Percentiles rank a stretch among this genome's conserved stretches.
Conservation (phyloP, 1,284 basidiomycete genomes). For the Gomphus sp. region DNA sequence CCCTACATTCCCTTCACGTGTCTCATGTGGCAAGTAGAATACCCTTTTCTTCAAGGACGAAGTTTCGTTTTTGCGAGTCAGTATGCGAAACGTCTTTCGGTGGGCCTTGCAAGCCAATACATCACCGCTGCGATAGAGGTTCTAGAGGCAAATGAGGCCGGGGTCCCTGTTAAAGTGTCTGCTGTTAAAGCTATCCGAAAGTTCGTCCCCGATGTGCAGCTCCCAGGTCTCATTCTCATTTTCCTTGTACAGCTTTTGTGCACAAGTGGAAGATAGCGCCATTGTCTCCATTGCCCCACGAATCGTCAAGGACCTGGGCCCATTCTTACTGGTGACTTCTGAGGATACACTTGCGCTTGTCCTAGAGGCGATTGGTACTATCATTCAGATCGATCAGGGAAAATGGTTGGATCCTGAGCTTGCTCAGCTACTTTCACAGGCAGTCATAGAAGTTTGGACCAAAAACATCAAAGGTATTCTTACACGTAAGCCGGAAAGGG, state of each 20-base stretch:
- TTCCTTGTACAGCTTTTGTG: slow-evolving; percentile 48
- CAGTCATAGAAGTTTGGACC: slow-evolving; percentile 71
- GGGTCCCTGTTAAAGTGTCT: slow-evolving; percentile 85
- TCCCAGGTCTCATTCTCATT: not conserved
- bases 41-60: slow-evolving; percentile 88
- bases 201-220: slow-evolving; percentile 33
- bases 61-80: slow-evolving; percentile 93
- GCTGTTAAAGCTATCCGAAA: slow-evolving; percentile 89
- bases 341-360: slow-evolving; percentile 90
- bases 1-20: not conserved
- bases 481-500: not conserved
- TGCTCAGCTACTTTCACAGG: slow-evolving; percentile 54
- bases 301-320: slow-evolving; percentile 78
- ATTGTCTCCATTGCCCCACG: slow-evolving; percentile 60
- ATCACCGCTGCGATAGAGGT: slow-evolving; percentile 80
- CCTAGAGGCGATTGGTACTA: slow-evolving; percentile 75
- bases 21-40: slow-evolving; percentile 36
- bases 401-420: slow-evolving; percentile 59
- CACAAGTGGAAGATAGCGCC: slow-evolving; percentile 47
- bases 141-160: slow-evolving; percentile 63
- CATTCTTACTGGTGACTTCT: slow-evolving; percentile 71
- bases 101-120: slow-evolving; percentile 71
- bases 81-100: slow-evolving; percentile 68
- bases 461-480: slow-evolving; percentile 71
- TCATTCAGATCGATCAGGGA: slow-evolving; percentile 67